Evolutionary conservation across 2,329 filamentous ascomycete genomes (phyloP).

Genomic region (Dactylellina drechsleri): DNA sequence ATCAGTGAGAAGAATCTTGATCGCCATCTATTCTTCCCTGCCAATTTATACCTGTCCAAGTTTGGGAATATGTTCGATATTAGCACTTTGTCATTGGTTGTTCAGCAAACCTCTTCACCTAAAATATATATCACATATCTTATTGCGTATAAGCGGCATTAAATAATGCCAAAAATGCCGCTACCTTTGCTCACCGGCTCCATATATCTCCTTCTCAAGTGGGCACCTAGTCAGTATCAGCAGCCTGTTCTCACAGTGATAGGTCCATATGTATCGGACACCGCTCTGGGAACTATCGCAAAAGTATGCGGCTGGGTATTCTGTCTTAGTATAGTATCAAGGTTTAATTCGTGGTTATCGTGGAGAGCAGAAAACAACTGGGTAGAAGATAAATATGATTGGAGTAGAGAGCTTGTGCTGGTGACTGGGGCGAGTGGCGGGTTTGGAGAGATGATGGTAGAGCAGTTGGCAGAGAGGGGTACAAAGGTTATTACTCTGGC

Average conservation of each 20-base stretch:
- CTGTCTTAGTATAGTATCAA: background rate
- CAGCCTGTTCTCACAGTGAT: background rate
- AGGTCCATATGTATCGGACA: background rate
- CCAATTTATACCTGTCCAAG: too few species aligned
- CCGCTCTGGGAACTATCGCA: background rate
- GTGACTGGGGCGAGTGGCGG: slow-evolving; percentile 26
- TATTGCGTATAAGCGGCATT: too few species aligned
- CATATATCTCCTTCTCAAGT: slow-evolving; percentile 12
- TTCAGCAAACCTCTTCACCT: too few species aligned
- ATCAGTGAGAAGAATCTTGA: too few species aligned
- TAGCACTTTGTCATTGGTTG: too few species aligned
- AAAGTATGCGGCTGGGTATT: slow-evolving; percentile 5
- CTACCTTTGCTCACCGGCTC: slow-evolving; percentile 3
- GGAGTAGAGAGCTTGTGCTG: slow-evolving; percentile 24
- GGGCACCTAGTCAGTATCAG: background rate
- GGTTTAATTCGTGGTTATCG: slow-evolving; percentile 21
- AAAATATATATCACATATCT: too few species aligned
- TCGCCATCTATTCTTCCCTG: too few species aligned
- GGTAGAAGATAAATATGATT: slow-evolving; percentile 22
- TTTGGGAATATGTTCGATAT: too few species aligned
- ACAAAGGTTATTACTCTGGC: slow-evolving; percentile 12
- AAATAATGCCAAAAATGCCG: slow-evolving; percentile 1
- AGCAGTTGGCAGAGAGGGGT: slow-evolving; percentile 9
- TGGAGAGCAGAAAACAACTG: slow-evolving; percentile 23
- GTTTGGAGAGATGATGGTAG: slow-evolving; percentile 19